These are phyloP conservation scores for Clathrospora elynae DNA, from an alignment of 2,329 filamentous ascomycete genomes.

Conservation along the genomic window DNA sequence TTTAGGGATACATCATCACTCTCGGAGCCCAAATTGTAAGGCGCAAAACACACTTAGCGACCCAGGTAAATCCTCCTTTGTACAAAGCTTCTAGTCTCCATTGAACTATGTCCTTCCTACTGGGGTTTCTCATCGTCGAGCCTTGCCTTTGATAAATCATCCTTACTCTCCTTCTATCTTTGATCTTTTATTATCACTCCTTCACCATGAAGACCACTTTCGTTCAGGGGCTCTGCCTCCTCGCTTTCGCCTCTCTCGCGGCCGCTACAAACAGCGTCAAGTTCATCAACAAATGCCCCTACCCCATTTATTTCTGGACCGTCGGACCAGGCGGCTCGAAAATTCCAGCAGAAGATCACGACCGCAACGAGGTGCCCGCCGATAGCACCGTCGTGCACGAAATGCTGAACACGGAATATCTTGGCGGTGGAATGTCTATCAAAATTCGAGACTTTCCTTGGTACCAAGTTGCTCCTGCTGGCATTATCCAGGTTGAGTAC, in stretches of 20 bases:
- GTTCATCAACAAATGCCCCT: conserved; percentile 32
- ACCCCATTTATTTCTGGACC: conserved; percentile 28
- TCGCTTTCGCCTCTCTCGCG: background rate
- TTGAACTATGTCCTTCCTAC: no score
- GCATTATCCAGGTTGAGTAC: conserved; percentile 35
- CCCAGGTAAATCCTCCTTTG: no score
- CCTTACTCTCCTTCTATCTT: no score
- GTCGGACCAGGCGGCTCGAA: conserved; percentile 13
- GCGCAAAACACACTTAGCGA: no score
- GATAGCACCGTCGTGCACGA: conserved; percentile 8
- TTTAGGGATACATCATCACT: no score
- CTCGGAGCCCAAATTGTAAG: no score
- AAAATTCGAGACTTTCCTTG: conserved; percentile 31
- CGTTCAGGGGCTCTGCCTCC: background rate
- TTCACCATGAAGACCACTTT: conserved; percentile 7
- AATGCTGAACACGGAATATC: conserved; percentile 16
- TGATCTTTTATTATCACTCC: background rate
- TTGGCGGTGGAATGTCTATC: conserved; percentile 20
- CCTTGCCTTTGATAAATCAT: no score
- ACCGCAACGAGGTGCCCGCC: conserved; percentile 15
- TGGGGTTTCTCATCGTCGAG: no score
- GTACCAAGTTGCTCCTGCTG: conserved; percentile 21
- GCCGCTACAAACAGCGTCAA: conserved; percentile 23
- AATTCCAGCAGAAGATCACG: conserved; percentile 11
- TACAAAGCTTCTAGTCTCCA: no score